Evolutionary conservation across 495 filamentous ascomycete species (phyloP), one percentile per base, ranked within the genome.

Genomic region (Cairneyella variabilis): DNA sequence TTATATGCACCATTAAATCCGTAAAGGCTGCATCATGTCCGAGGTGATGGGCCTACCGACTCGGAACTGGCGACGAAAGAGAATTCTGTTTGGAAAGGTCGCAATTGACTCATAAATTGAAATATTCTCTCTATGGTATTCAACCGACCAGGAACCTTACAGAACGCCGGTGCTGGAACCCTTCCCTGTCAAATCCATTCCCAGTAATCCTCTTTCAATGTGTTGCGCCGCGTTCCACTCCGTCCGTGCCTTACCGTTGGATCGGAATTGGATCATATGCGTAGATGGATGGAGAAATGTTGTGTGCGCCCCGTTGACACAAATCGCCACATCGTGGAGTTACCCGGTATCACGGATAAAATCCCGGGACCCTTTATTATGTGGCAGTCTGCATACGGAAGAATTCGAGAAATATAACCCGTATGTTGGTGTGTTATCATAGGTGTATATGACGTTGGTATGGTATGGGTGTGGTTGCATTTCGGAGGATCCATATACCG

Each of bases 321-420:
- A 32, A 6, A 32, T 32, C 7, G 28, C 28, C 28, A 32, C 14
- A 32, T 32, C 14, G 28, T 23, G 20, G 28, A 32, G 6, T 32
- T 5, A 16, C 2, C 23, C 23, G 26, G 2, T 26, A 44, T 23
- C n/a, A n/a, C n/a, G n/a, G 41, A 34, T 22, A 22, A 44, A 25
- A 7, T 16, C 44, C 14, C 9, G n/a, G n/a, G n/a, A n/a, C 11
- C 16, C 20, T 10, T 8, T 28, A 20, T 5, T 34, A 32, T 47
- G 26, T 36, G 44, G 25, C 5, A 9, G 28, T 32, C 7, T 47
- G 44, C 25, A 36, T n/a, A 23, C 26, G 26, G 44, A 47, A 44
- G 41, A 47, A 47, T 47, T 34, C 27, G 44, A 47, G 17, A 17
- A 47, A 47, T 30, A n/a, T 47, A 21, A 30, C 3, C 20, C 44